Percentiles rank a stretch among this genome's conserved stretches.
phyloP scores from a whole-genome alignment of 352 stramenopile species.

The Phytophthora uliginosa region DNA sequence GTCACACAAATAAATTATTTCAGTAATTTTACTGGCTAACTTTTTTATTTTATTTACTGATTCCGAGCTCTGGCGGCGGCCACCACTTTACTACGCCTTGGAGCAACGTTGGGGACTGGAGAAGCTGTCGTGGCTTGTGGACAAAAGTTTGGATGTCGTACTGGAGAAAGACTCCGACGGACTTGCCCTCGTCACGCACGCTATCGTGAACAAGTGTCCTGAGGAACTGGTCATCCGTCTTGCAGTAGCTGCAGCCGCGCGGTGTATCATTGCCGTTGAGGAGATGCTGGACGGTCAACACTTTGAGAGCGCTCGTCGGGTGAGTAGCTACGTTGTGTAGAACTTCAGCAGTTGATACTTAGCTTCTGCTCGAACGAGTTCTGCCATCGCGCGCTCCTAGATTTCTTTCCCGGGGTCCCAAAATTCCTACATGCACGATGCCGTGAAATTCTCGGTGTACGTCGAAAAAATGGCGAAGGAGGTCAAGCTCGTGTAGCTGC shows the following conservation, averaged over 20 bases:
- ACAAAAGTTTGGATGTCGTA: constrained; percentile 43
- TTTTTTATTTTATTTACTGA: no score
- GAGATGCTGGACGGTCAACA: constrained; percentile 48
- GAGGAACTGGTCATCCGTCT: constrained; percentile 68
- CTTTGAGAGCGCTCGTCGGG: constrained; percentile 62
- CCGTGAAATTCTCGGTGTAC: constrained; percentile 32
- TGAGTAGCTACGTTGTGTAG: constrained; percentile 20
- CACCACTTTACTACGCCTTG: constrained; percentile 52
- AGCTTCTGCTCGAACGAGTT: constrained; percentile 36
- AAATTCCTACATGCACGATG: constrained; percentile 65
- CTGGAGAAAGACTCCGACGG: constrained; percentile 64
- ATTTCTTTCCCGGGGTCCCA: constrained; percentile 69
- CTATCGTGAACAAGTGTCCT: constrained; percentile 47
- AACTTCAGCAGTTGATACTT: not conserved
- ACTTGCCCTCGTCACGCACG: constrained; percentile 51
- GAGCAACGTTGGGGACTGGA: constrained; percentile 50
- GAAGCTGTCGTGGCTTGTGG: constrained; percentile 66
- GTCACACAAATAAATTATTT: no score
- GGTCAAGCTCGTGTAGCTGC: constrained; percentile 21
- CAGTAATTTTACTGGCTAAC: no score
- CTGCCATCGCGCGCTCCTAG: constrained; percentile 51
- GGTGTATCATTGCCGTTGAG: constrained; percentile 31
- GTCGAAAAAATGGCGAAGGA: constrained; percentile 8
- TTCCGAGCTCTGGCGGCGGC: no score
- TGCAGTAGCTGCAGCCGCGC: constrained; percentile 53